Base-by-base conservation (phyloP, 2,329 filamentous ascomycete genomes). In the Cercospora zeae-maydis region DNA sequence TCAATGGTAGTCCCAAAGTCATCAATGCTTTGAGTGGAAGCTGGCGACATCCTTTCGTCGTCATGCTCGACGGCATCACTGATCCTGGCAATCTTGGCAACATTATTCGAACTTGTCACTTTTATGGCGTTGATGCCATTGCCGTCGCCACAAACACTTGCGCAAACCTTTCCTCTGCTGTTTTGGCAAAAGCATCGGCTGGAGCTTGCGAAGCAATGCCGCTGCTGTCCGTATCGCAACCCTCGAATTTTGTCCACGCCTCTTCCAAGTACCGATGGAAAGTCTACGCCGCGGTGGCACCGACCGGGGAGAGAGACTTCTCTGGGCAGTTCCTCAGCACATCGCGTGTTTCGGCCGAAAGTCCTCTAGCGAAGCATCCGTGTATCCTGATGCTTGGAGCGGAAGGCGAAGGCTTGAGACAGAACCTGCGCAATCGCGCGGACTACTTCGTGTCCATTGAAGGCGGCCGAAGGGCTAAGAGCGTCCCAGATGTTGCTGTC, bases 41-140 rank as follows among this genome's bases (percentile, higher is more conserved):
- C 3, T 80, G 77, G 70, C 80, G 85, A 59, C 84, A 88, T 56
- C 91, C 91, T 0, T 81, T 96, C 31, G 81, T 96, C 8, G 79
- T 96, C 1, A 78, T 93, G 33, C 80, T 95, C 1, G 88, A 95
- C 69, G 85, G 88, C 59, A 87, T 96, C 61, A 65, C 66, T 9
- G 93, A 99, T 72, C 90, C 92, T 0, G 92, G 91, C 27, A 99
- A 99, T 73, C 80, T 98, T 0, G 95, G 95, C 45, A 92, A 88
- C 21, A 93, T 98, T 63, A 82, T 98, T 47, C 89, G 95, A 36
- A 91, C 91, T 5, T 92, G 92, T 2, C 89, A 91, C 72, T 98
- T 95, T 75, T 84, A 98, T n/a, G 93, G 93, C 21, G 88, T 91
- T 5, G 90, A 93, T 60, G 93, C 91, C 4, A 85, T 99, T 19